Conservation (phyloP, 208 protist species). For the Acanthamoeba triangularis region DNA sequence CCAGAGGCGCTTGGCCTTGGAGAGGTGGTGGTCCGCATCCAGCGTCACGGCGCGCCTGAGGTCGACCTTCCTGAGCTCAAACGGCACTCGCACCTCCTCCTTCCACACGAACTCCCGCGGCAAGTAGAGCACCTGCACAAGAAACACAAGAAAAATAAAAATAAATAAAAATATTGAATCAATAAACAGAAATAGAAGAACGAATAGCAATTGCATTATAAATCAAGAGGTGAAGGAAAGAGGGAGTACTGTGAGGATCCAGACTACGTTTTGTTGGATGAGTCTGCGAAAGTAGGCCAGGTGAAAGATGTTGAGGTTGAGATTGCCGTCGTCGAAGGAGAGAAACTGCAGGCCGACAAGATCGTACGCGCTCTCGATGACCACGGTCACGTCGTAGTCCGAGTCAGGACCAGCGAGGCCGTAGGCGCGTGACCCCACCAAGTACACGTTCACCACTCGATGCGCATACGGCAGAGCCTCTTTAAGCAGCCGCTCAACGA, state of each 20-base stretch:
- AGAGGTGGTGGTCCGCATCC: constrained; percentile 45
- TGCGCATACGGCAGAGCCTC: background rate
- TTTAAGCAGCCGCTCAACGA: background rate
- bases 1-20: constrained; percentile 66
- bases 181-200: background rate
- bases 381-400: constrained; percentile 39
- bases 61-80: constrained; percentile 11
- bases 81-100: constrained; percentile 29
- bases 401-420: constrained; percentile 1
- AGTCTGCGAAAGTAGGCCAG: constrained; percentile 2
- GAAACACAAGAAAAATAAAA: background rate
- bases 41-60: constrained; percentile 15
- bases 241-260: background rate
- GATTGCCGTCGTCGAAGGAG: background rate
- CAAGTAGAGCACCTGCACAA: constrained; percentile 2
- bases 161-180: background rate
- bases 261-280: constrained; percentile 19
- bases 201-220: background rate
- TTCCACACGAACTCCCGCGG: constrained; percentile 41
- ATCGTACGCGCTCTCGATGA: background rate
- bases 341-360: constrained; percentile 1
- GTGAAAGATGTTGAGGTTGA: constrained; percentile 65
- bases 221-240: background rate
- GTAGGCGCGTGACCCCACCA: constrained; percentile 43
- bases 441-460: constrained; percentile 30